Conservation (phyloP, 1,284 basidiomycete genomes). For the Laetiporus sulphureus region DNA sequence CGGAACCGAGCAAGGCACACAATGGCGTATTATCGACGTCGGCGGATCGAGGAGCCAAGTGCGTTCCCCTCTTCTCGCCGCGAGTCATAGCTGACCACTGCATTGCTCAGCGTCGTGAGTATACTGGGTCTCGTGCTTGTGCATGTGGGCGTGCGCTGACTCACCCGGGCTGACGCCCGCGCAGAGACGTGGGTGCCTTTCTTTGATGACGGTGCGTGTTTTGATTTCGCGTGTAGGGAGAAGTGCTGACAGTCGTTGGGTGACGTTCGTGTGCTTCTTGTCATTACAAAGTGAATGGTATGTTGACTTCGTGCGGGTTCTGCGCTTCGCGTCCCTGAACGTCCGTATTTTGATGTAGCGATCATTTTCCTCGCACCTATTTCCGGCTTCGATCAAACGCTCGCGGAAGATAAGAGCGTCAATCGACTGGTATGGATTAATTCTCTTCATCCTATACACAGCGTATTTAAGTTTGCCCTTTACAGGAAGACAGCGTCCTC, state of each 20-base stretch:
- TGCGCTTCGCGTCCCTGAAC: no score
- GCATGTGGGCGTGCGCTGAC: slow-evolving; percentile 2
- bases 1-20: slow-evolving; percentile 62
- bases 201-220: slow-evolving; percentile 60
- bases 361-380: slow-evolving; percentile 81
- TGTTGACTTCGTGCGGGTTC: neutral
- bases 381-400: slow-evolving; percentile 71
- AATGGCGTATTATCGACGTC: slow-evolving; percentile 78
- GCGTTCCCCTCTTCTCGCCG: slow-evolving; percentile 26
- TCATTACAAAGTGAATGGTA: no score
- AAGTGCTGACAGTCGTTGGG: no score
- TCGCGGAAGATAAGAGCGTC: slow-evolving; percentile 61
- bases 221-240: slow-evolving; percentile 3
- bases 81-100: slow-evolving; percentile 2
- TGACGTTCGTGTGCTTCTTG: no score
- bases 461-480: neutral
- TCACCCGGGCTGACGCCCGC: neutral
- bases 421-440: slow-evolving; percentile 53
- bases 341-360: slow-evolving; percentile 36
- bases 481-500: slow-evolving; percentile 71
- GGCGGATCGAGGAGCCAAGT: slow-evolving; percentile 73
- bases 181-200: slow-evolving; percentile 66
- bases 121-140: no score
- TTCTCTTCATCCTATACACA: slow-evolving; percentile 4
- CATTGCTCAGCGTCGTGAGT: slow-evolving; percentile 29